Evolutionary conservation across 176 grass and related monocot genomes (phyloP).

Genomic region (Oryza meridionalis): DNA sequence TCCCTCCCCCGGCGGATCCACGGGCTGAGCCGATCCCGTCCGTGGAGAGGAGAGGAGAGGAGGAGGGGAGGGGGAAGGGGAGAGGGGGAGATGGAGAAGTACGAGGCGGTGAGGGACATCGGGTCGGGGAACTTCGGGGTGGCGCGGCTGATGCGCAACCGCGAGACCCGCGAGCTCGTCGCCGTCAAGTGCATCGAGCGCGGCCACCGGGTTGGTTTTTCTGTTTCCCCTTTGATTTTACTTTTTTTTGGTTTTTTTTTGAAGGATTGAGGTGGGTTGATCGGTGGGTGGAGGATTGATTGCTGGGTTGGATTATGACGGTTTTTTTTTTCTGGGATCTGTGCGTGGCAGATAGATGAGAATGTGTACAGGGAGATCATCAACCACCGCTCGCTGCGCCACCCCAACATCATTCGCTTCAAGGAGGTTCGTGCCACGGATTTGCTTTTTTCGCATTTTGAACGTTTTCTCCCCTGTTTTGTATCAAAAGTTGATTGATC

Average conservation of each 20-base stretch:
- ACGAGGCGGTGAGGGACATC: conserved; percentile 87
- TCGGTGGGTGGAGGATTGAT: conserved; percentile 37
- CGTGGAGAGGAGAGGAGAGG: not conserved
- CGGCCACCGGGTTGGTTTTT: conserved; percentile 62
- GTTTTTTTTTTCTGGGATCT: conserved; percentile 12
- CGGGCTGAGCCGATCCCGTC: not conserved
- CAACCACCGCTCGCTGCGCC: conserved; percentile 89
- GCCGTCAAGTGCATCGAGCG: conserved; percentile 94
- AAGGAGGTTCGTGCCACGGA: conserved; percentile 64
- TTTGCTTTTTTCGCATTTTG: not conserved
- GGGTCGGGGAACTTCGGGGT: conserved; percentile 94
- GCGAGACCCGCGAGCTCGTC: conserved; percentile 84
- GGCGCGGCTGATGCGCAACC: conserved; percentile 81
- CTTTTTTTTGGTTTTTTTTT: not conserved
- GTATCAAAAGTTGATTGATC: not conserved
- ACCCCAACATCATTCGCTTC: conserved; percentile 97
- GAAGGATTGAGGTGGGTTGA: not conserved
- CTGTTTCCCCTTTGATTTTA: not conserved
- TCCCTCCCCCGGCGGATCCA: not conserved
- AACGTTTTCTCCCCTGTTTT: not conserved
- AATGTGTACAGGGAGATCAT: conserved; percentile 97
- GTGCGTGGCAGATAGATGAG: conserved; percentile 74
- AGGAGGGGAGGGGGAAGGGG: not conserved
- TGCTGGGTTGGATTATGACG: not conserved
- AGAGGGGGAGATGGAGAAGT: conserved; percentile 65